Conservation (phyloP, 1,284 basidiomycete genomes). For the Cryptococcus amylolentus region DNA sequence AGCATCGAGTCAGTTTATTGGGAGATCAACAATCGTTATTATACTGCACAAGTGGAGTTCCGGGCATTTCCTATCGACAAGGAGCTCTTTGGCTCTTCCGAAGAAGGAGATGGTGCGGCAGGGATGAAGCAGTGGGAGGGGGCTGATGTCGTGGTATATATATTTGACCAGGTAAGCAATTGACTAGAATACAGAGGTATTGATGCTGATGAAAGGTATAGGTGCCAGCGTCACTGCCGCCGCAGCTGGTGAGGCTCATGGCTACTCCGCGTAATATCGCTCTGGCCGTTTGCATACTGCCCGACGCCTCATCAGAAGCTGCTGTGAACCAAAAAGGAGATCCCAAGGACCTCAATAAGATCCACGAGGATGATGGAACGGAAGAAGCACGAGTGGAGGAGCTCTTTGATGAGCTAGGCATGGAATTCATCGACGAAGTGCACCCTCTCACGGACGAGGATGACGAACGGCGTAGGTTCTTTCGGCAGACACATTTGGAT, state of each 20-base stretch:
- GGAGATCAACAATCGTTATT: slow-evolving; percentile 80
- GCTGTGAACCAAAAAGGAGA: background rate
- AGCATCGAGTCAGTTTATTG: slow-evolving; percentile 55
- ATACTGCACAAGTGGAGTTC: slow-evolving; percentile 71
- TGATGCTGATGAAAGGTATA: slow-evolving; percentile 3
- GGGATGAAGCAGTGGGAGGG: slow-evolving; percentile 3
- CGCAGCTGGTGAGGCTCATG: slow-evolving; percentile 24
- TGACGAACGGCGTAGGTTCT: slow-evolving; percentile 41
- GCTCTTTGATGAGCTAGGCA: slow-evolving; percentile 36
- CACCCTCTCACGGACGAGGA: slow-evolving; percentile 32
- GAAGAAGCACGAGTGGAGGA: slow-evolving; percentile 11
- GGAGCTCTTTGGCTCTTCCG: background rate
- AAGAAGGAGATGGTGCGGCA: background rate
- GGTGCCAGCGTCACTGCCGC: slow-evolving; percentile 26
- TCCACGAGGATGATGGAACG: background rate
- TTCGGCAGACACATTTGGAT: background rate
- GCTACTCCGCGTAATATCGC: slow-evolving; percentile 38
- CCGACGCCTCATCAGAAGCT: background rate
- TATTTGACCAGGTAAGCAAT: slow-evolving; percentile 21
- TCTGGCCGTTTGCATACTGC: slow-evolving; percentile 25
- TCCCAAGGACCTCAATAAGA: background rate
- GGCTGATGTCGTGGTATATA: slow-evolving; percentile 29
- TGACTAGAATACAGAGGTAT: background rate
- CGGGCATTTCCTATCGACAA: slow-evolving; percentile 13
- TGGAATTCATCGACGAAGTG: slow-evolving; percentile 41